Evolutionary conservation across 2,329 filamentous ascomycete species (phyloP).

Genomic region (Aschersonia sp.): DNA sequence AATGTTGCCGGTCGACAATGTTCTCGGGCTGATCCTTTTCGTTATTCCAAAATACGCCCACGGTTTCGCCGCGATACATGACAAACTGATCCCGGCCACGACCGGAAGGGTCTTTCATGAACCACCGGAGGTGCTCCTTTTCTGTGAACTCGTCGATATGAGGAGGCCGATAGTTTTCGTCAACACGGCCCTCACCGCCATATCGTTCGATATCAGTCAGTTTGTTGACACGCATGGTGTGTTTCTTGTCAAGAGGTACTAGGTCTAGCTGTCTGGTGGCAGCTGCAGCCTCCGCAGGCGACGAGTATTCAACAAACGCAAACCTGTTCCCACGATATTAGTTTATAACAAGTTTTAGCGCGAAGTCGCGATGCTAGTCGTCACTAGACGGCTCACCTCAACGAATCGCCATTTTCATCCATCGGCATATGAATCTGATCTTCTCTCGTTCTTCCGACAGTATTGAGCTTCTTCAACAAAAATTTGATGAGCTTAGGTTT

Average conservation of each 20-base stretch:
- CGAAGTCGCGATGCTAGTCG: too few relatives aligned
- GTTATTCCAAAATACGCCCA: conserved; percentile 97
- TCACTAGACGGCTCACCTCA: conserved; percentile 46
- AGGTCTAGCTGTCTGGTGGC: conserved; percentile 81
- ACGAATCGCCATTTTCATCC: conserved; percentile 70
- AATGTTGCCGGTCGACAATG: conserved; percentile 83
- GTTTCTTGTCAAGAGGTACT: conserved; percentile 86
- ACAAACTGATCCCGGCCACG: conserved; percentile 90
- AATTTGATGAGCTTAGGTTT: conserved; percentile 94
- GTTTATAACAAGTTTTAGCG: background rate
- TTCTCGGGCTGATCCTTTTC: conserved; percentile 80
- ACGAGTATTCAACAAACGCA: conserved; percentile 93
- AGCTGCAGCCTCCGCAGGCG: conserved; percentile 74
- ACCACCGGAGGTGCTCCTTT: conserved; percentile 89
- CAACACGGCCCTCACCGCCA: conserved; percentile 81
- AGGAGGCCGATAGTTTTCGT: conserved; percentile 78
- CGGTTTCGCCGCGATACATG: conserved; percentile 82
- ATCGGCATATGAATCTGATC: conserved; percentile 90
- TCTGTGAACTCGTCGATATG: conserved; percentile 73
- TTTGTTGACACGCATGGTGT: conserved; percentile 93
- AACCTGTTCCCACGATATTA: conserved; percentile 41
- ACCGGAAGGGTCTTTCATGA: conserved; percentile 64
- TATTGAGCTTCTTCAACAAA: conserved; percentile 80
- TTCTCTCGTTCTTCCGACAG: conserved; percentile 71
- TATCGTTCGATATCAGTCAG: conserved; percentile 95